Evolutionary conservation across 768 basidiomycete species (phyloP), one percentile per base, ranked within the genome.

Genomic region (Crepidotus variabilis): DNA sequence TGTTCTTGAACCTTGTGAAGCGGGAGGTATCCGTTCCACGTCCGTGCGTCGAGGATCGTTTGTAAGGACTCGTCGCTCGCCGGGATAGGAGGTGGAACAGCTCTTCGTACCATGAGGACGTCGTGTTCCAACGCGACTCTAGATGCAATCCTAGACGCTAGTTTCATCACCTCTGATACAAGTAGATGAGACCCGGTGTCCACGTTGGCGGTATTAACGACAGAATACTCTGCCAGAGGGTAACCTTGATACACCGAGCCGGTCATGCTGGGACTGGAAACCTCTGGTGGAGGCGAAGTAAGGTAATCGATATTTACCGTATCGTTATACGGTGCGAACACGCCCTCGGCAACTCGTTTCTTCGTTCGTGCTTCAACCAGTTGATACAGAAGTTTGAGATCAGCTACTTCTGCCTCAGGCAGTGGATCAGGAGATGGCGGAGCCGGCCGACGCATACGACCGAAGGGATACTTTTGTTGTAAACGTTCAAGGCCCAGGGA

Each of bases 151-250:
- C 87, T 83, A 49, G 84, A 86, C 0, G 92, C 93, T 16, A 87
- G 65, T 64, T 93, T 89, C 87, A 94, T 94, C 63, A 79, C 76
- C 69, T 97, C 94, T 0, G 86, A 75, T 10, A 99, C 84, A 52
- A 92, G 63, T 48, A 67, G 62, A 43, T 81, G 79, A 16, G 88
- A 60, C 22, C 85, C 83, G 1, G 43, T 34, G 16, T 74, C 74
- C 2, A 52, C 2, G 14, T 61, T 60, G 7, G 61, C 61, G 16
- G 58, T 47, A 2, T 63, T 54, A 0, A 43, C 56, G 1, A 89
- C 79, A 1, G 57, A 59, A 65, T 87, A 90, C 5, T 62, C 18
- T 81, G 67, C 18, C 69, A 60, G 8, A 77, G 90, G 69, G 82
- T 87, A 21, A 79, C 90, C 58, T 62, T 69, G 64, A 63, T 67